Base-by-base conservation (phyloP, 139 green algal genomes). In the Chlamydomonas incerta region DNA sequence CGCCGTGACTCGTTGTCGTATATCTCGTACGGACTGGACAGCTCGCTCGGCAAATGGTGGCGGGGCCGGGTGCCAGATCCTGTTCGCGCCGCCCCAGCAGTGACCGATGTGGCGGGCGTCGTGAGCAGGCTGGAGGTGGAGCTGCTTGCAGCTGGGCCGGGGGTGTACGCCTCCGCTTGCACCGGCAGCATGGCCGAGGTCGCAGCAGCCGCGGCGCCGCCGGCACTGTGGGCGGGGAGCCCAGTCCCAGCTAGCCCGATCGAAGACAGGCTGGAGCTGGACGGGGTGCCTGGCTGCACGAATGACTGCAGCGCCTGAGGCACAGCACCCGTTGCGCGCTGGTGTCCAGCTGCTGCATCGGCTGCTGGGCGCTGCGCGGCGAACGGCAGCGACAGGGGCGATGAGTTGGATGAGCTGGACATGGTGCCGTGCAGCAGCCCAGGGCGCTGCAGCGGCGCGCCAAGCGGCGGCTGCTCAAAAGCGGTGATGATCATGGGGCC, bases 1-100 rank as follows among this genome's bases (percentile, higher is more conserved):
- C 47, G n/a, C 3, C 23, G 23, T 0, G 47, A 26, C 33, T 85
- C 79, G 31, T 68, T 75, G 79, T 85, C 79, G 65, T 85, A 85
- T 66, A 76, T 34, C 2, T 85, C 66, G n/a, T 85, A 85, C 50
- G 79, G 79, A 47, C 46, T 74, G 14, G 26, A 31, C 62, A 33
- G 24, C 10, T 24, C n/a, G n/a, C 1, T 21, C 9, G 65, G 1
- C n/a, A 11, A n/a, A 4, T 23, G 9, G 65, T 24, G 2, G 28
- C 62, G 11, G 62, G 14, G 3, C 62, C 62, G 9, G 62, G 13
- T 18, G 62, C 62, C 62, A 23, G 26, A 20, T 8, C 4, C 62
- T 2, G 21, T 18, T 4, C 55, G 20, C 20, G 8, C 60, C 11
- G 60, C 60, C 28, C 24, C 18, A 11, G 60, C 60, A 31, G 60